Conservation (phyloP, 2,329 filamentous ascomycete genomes). For the Fusarium penzigii region DNA sequence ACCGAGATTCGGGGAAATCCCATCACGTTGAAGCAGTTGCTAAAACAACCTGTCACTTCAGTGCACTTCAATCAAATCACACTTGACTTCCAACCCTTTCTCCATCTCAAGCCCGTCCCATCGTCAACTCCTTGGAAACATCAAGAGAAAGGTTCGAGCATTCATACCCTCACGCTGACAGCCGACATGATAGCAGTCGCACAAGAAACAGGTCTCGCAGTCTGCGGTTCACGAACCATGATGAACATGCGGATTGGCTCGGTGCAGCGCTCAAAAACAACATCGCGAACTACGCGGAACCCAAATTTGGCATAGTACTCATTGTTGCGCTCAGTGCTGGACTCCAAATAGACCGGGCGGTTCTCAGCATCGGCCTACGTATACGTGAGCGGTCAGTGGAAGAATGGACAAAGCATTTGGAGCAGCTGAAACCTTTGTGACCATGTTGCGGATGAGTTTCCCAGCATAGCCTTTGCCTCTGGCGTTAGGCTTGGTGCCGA, state of each 20-base stretch:
- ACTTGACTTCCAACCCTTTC: too few species aligned
- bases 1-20: too few species aligned
- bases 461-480: conserved; percentile 73
- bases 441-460: conserved; percentile 71
- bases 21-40: too few species aligned
- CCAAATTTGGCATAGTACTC: conserved; percentile 75
- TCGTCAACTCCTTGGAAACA: too few species aligned
- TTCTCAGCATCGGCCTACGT: conserved; percentile 66
- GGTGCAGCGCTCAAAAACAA: conserved; percentile 60
- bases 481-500: conserved; percentile 72
- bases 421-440: conserved; percentile 49
- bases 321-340: conserved; percentile 68
- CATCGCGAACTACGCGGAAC: conserved; percentile 65
- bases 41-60: too few species aligned
- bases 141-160: too few species aligned
- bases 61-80: too few species aligned
- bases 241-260: conserved; percentile 69
- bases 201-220: conserved; percentile 27
- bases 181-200: conserved; percentile 22
- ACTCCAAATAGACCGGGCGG: conserved; percentile 75
- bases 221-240: conserved; percentile 75
- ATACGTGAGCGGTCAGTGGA: neutral
- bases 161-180: conserved; percentile 2
- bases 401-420: neutral
- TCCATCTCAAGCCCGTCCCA: too few species aligned